Percentiles rank a stretch among this genome's conserved stretches.
Evolutionary conservation across 2,329 filamentous ascomycete species (phyloP).

Genomic region (Neofusicoccum ribis): DNA sequence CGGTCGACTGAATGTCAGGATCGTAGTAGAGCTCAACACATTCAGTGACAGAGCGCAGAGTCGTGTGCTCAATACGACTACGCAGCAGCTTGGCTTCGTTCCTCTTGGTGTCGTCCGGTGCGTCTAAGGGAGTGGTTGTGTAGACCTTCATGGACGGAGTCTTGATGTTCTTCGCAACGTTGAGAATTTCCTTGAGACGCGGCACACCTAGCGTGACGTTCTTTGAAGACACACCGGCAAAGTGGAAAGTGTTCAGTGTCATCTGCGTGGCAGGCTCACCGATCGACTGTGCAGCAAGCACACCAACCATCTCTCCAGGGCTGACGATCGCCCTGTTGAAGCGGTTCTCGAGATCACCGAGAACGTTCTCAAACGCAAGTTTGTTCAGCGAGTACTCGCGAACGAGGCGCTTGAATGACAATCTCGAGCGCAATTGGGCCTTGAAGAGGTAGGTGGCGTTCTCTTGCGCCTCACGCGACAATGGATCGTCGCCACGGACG

Average conservation of each 20-base stretch:
- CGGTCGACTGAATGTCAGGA: constrained; percentile 81
- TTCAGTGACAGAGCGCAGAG: constrained; percentile 84
- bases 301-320: constrained; percentile 98
- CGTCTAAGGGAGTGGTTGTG: not conserved
- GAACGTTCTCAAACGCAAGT: constrained; percentile 85
- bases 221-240: constrained; percentile 99
- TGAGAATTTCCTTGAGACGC: constrained; percentile 98
- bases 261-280: constrained; percentile 98
- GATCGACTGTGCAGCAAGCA: constrained; percentile 95
- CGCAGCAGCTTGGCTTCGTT: constrained; percentile 76
- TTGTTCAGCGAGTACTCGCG: constrained; percentile 83
- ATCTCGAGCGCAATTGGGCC: constrained; percentile 80
- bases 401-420: constrained; percentile 92
- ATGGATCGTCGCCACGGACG: constrained; percentile 78
- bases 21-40: constrained; percentile 98
- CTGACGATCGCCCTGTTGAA: constrained; percentile 84
- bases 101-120: constrained; percentile 71
- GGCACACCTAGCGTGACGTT: constrained; percentile 99
- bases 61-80: constrained; percentile 91
- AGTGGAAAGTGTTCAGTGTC: constrained; percentile 99
- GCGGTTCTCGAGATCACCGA: constrained; percentile 86
- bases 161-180: constrained; percentile 97
- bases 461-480: constrained; percentile 82
- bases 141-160: constrained; percentile 90
- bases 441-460: constrained; percentile 93